phyloP scores from a whole-genome alignment of 495 filamentous ascomycete species.

The Cairneyella variabilis region DNA sequence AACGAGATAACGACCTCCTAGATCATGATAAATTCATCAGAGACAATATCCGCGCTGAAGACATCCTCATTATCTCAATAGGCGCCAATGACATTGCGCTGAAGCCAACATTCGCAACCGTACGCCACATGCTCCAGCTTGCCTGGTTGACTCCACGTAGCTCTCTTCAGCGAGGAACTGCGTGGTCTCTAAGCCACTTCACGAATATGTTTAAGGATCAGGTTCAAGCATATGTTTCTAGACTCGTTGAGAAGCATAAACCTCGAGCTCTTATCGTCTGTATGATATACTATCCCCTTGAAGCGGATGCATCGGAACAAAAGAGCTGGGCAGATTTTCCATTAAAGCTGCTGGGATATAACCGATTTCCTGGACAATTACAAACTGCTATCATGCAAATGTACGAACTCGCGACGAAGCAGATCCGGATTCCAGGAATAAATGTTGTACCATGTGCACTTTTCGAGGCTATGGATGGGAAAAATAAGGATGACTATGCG shows the following conservation, averaged over 20 bases:
- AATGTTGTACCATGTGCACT: conserved; percentile 15
- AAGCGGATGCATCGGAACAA: conserved; percentile 2
- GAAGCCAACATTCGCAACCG: conserved; percentile 13
- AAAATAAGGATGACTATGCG: conserved; percentile 6
- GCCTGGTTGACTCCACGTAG: conserved; percentile 12
- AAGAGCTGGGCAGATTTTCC: conserved; percentile 13
- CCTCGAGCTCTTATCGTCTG: conserved; percentile 12
- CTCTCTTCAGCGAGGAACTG: conserved; percentile 9
- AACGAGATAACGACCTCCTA: conserved; percentile 2
- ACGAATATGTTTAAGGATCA: conserved; percentile 12
- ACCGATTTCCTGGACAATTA: conserved; percentile 8
- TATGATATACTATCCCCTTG: conserved; percentile 16
- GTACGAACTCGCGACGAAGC: conserved; percentile 13
- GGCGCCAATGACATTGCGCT: conserved; percentile 15
- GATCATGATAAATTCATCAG: conserved; percentile 15
- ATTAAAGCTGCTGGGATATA: conserved; percentile 7
- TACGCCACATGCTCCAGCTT: conserved; percentile 11
- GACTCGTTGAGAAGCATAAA: conserved; percentile 13
- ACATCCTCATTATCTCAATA: conserved; percentile 14
- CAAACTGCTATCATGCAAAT: conserved; percentile 11
- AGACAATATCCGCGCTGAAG: conserved; percentile 14
- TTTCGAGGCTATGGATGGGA: conserved; percentile 16
- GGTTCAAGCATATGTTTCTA: conserved; percentile 12
- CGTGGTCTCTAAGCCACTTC: conserved; percentile 15
- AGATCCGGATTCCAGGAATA: conserved; percentile 7